These are phyloP conservation scores for Annulohypoxylon nitens DNA, from an alignment of 495 filamentous ascomycete species.

Conservation along the genomic window DNA sequence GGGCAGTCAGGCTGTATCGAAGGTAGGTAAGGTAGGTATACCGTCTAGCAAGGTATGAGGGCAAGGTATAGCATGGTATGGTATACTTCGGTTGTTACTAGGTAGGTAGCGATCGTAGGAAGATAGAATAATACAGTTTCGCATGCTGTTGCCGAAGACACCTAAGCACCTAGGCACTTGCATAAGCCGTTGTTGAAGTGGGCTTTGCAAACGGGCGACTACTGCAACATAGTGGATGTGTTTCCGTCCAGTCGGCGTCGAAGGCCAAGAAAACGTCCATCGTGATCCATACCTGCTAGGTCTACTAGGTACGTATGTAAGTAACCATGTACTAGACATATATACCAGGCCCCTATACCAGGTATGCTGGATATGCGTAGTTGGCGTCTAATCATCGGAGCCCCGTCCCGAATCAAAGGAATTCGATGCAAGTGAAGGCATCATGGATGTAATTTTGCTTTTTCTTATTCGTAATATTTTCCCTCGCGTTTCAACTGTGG, in stretches of 20 bases:
- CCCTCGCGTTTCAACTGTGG: slow-evolving; percentile 15
- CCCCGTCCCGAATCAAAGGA: slow-evolving; percentile 15
- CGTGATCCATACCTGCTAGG: neutral
- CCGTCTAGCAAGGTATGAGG: neutral
- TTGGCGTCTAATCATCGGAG: slow-evolving; percentile 19
- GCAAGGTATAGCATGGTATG: neutral
- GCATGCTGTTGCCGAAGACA: slow-evolving; percentile 10
- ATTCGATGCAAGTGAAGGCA: slow-evolving; percentile 9
- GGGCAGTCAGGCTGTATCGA: neutral
- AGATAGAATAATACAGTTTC: slow-evolving; percentile 12
- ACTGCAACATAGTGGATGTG: slow-evolving; percentile 40
- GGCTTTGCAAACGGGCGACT: slow-evolving; percentile 27
- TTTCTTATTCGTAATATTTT: neutral
- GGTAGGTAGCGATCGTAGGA: neutral
- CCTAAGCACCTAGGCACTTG: slow-evolving; percentile 7
- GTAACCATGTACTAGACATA: slow-evolving; percentile 3
- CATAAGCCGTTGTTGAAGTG: slow-evolving; percentile 33
- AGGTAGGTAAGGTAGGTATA: neutral
- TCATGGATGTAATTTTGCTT: neutral
- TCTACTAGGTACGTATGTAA: slow-evolving; percentile 5
- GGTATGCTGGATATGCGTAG: neutral
- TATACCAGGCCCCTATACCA: no score
- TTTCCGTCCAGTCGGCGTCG: slow-evolving; percentile 41
- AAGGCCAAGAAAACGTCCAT: neutral
- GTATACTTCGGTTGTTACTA: slow-evolving; percentile 3